phyloP scores from a whole-genome alignment of 2,329 filamentous ascomycete genomes.

The Tolypocladium guangdongense region DNA sequence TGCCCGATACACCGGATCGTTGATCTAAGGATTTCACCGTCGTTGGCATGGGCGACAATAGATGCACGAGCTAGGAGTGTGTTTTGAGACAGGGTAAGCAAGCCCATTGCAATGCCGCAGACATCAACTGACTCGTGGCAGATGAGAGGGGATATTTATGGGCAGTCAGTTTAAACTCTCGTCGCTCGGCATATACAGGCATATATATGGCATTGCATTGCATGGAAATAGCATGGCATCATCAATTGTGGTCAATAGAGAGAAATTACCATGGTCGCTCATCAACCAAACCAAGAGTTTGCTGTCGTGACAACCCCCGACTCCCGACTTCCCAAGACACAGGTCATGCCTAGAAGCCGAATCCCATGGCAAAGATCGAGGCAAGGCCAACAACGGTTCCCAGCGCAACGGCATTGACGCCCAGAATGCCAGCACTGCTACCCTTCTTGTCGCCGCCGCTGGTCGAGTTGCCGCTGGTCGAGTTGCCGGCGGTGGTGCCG shows the following conservation, averaged over 20 bases:
- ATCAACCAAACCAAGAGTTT: neutral
- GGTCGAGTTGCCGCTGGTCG: slow-evolving; percentile 2
- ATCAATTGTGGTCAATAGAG: neutral
- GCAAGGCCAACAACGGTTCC: slow-evolving; percentile 26
- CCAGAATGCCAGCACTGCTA: slow-evolving; percentile 12
- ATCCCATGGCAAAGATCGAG: slow-evolving; percentile 23
- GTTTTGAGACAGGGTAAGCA: neutral
- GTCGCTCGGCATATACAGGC: neutral
- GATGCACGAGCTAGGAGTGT: neutral
- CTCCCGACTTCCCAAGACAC: neutral
- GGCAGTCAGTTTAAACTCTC: neutral
- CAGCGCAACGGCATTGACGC: slow-evolving; percentile 17
- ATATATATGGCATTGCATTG: neutral
- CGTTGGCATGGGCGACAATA: neutral
- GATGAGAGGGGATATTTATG: neutral
- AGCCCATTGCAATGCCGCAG: neutral
- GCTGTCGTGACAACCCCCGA: neutral
- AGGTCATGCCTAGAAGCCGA: slow-evolving; percentile 19
- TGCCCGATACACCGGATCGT: neutral
- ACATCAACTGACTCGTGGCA: neutral
- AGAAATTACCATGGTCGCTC: neutral
- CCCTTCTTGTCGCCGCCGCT: neutral
- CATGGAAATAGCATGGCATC: neutral
- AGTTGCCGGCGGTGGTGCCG: slow-evolving; percentile 6
- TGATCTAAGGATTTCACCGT: neutral